These are phyloP conservation scores for Beauveria sp. DNA, from an alignment of 2,329 filamentous ascomycete species.

Conservation along the genomic window DNA sequence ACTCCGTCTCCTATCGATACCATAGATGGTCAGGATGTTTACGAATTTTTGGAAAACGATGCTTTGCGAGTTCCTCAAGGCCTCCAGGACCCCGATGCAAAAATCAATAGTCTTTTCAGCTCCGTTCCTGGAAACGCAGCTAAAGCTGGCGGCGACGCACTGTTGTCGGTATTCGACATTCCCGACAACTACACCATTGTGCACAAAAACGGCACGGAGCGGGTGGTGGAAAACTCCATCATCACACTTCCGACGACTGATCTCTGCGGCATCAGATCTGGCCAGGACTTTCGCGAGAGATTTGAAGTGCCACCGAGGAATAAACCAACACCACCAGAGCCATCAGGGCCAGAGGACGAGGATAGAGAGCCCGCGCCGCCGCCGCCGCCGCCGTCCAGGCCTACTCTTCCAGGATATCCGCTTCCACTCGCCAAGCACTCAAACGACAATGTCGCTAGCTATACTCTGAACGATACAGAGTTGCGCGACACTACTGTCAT, in stretches of 20 bases:
- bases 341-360: too few relatives aligned
- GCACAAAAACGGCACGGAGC: constrained; percentile 3
- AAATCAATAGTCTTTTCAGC: not conserved
- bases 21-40: constrained; percentile 2
- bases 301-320: not conserved
- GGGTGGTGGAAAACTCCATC: not conserved
- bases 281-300: not conserved
- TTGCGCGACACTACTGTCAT: constrained; percentile 19
- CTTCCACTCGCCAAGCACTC: constrained; percentile 18
- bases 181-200: constrained; percentile 7
- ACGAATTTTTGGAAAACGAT: constrained; percentile 1
- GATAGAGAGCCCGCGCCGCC: not conserved
- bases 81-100: constrained; percentile 4
- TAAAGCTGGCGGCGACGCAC: too few relatives aligned
- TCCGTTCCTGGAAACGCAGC: not conserved
- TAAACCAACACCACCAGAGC: not conserved
- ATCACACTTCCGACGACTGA: not conserved
- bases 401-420: constrained; percentile 18
- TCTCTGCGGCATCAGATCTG: not conserved
- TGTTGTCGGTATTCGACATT: not conserved
- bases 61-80: not conserved
- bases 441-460: constrained; percentile 18
- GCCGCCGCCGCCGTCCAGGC: not conserved
- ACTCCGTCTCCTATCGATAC: not conserved
- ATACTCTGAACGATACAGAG: constrained; percentile 19